Conservation (phyloP, 2,329 filamentous ascomycete genomes). For the Torrubiellomyces zombiae region DNA sequence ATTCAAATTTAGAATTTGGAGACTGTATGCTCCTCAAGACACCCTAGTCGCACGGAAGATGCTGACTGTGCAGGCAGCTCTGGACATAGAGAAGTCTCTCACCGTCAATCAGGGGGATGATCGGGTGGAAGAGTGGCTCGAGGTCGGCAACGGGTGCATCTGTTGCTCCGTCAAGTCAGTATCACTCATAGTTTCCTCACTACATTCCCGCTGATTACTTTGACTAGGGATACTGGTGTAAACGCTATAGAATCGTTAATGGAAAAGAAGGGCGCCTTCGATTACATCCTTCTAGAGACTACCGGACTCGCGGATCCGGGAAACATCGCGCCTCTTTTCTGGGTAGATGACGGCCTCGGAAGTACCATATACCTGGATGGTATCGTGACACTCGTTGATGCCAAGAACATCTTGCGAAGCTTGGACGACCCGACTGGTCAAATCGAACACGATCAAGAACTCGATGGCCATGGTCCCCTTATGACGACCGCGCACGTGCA, state of each 20-base stretch:
- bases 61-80: conserved; percentile 33
- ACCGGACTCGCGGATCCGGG: conserved; percentile 91
- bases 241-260: conserved; percentile 91
- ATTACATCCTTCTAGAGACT: conserved; percentile 94
- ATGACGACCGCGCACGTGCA: conserved; percentile 91
- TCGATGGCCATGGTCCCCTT: conserved; percentile 42
- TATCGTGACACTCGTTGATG: conserved; percentile 89
- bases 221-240: conserved; percentile 65
- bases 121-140: conserved; percentile 84
- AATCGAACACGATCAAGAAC: conserved; percentile 32
- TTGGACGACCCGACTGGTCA: conserved; percentile 55
- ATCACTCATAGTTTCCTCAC: neutral
- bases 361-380: conserved; percentile 94
- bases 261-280: conserved; percentile 83
- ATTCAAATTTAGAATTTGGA: conserved; percentile 67
- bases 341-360: conserved; percentile 90
- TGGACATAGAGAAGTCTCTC: conserved; percentile 90
- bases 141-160: conserved; percentile 90
- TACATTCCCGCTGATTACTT: neutral
- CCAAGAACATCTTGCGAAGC: conserved; percentile 73
- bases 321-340: conserved; percentile 90
- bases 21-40: conserved; percentile 46
- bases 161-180: conserved; percentile 88
- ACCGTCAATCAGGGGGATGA: conserved; percentile 75
- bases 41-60: conserved; percentile 2